Evolutionary conservation across 306 rosid genomes (phyloP).

Genomic region (Quercus parvula): DNA sequence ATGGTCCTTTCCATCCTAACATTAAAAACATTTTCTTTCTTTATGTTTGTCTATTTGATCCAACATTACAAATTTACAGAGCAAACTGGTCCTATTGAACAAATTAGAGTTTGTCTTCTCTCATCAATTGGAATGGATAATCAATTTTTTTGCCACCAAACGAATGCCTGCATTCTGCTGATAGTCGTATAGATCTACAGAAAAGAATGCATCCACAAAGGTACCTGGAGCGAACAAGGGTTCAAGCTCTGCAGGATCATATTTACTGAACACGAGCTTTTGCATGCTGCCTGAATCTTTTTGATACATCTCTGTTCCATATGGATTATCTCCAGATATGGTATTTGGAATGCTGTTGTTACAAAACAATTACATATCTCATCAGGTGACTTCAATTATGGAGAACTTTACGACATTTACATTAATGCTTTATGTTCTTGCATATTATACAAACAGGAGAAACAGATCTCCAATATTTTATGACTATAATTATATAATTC

Average conservation of each 20-base stretch:
- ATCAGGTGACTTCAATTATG: not conserved
- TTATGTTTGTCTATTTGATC: not conserved
- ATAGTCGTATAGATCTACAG: constrained; percentile 76
- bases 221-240: constrained; percentile 60
- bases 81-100: constrained; percentile 5
- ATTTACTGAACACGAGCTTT: constrained; percentile 61
- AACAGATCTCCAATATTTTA: not conserved
- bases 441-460: not conserved
- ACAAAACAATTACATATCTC: not conserved
- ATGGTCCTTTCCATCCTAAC: not conserved
- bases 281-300: constrained; percentile 63
- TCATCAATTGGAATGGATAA: constrained; percentile 47
- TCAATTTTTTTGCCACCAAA: constrained; percentile 75
- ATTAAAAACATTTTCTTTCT: not conserved
- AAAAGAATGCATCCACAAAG: constrained; percentile 71
- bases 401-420: not conserved
- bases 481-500: not conserved
- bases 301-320: constrained; percentile 79
- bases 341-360: constrained; percentile 71
- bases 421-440: not conserved
- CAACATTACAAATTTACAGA: constrained; percentile 3
- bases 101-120: constrained; percentile 13
- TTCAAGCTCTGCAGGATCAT: constrained; percentile 65
- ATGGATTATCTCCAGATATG: constrained; percentile 32
- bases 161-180: constrained; percentile 79